Base-by-base conservation (phyloP, 164 flowering plant species). In the Dillenia suffruticosa region DNA sequence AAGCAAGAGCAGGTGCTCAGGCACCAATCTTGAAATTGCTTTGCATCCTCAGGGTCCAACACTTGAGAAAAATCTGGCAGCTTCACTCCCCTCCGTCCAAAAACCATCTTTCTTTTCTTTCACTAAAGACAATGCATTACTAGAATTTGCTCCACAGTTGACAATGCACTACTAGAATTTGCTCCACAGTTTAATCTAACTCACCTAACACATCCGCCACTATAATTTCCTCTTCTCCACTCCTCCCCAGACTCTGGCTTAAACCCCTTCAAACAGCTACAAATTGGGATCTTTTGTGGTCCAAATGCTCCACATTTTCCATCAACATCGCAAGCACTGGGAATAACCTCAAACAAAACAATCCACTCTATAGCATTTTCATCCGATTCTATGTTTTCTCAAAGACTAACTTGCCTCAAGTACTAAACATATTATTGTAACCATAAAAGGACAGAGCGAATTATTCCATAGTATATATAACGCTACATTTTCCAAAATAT, bases 301-400 rank as follows among this genome's bases (percentile, higher is more conserved):
- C 69, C 69, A 54, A 49, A 66, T 46, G 66, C 51, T 13, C 79
- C 76, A 52, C 79, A 75, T 2, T 44, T n/a, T 44, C 70, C 72
- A 64, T 75, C 63, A 14, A 57, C n/a, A 10, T 72, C 73, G 46
- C 79, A 75, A 32, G 7, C 2, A 10, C 8, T 46, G 49, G 45
- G 12, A 4, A 40, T 8, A 66, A 64, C 0, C 50, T 40, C 24
- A 54, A 57, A 56, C 1, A 3, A 8, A 11, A 19, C 10, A 44
- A 4, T 44, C 68, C 68, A 56, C 7, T 26, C 11, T 12, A 13
- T 15, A 12, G 8, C 24, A 2, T 40, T 52, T 3, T 60, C 58
- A 3, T 59, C 56, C 68, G 59, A 63, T 12, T 19, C 12, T 3
- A 13, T 24, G 3, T 12, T 17, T 12, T 44, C 14, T 32, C 32